phyloP scores from a whole-genome alignment of 306 rosid genomes.

The Pterocarpus macrocarpus region DNA sequence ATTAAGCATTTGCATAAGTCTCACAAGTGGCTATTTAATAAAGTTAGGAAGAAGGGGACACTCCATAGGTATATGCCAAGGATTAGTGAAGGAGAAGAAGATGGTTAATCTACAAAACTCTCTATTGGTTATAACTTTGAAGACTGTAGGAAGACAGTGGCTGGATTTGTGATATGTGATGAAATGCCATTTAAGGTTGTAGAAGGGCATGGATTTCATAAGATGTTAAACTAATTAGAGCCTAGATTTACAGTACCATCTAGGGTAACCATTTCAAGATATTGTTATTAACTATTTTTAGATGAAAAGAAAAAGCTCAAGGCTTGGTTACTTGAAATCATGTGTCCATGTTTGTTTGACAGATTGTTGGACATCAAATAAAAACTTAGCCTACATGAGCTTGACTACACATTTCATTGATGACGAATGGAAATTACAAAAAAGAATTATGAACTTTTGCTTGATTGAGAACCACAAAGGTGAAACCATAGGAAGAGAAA shows the following conservation, averaged over 20 bases:
- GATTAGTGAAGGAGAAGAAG: background rate
- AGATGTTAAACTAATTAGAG: background rate
- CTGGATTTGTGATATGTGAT: background rate
- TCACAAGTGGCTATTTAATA: background rate
- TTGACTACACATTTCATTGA: background rate
- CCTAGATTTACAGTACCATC: background rate
- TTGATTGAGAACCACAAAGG: slow-evolving; percentile 2
- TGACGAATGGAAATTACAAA: background rate
- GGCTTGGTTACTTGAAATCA: too few relatives aligned
- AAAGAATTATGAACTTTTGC: slow-evolving; percentile 11
- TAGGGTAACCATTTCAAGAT: background rate
- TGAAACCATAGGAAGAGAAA: background rate
- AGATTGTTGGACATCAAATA: slow-evolving; percentile 1
- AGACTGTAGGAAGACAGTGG: background rate
- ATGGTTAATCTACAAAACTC: background rate
- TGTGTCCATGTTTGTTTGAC: background rate
- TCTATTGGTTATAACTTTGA: background rate
- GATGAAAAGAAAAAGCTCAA: too few relatives aligned
- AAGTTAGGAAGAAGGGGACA: background rate
- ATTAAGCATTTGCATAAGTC: background rate
- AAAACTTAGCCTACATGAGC: background rate
- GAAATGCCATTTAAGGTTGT: background rate
- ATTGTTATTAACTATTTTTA: too few relatives aligned
- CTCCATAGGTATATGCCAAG: background rate
- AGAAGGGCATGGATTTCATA: background rate